Conservation (phyloP, 169 alveolate species). For the Babesia sp. region DNA sequence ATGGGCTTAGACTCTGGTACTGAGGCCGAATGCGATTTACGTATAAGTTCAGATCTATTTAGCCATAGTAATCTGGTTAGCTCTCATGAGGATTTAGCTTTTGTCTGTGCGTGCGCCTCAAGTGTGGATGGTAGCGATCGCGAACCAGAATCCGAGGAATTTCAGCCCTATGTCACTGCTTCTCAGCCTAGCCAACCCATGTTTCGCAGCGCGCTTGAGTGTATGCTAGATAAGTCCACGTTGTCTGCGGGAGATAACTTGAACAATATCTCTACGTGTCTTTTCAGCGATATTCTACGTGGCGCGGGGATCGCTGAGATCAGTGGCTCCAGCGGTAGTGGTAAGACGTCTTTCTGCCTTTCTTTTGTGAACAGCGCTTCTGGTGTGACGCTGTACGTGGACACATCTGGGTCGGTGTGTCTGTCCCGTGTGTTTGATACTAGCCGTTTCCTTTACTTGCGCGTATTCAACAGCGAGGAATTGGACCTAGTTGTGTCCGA, state of each 20-base stretch:
- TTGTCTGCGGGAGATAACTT: neutral
- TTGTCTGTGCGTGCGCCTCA: conserved; percentile 1
- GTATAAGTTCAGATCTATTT: neutral
- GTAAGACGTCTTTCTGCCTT: conserved; percentile 58
- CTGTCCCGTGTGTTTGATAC: conserved; percentile 4
- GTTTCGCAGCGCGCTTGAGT: conserved; percentile 4
- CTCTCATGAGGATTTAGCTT: neutral
- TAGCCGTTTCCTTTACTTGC: conserved; percentile 23
- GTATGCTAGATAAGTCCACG: neutral
- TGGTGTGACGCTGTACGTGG: conserved; percentile 47
- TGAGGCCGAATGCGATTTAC: neutral
- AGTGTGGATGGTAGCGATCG: neutral
- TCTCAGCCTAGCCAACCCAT: neutral
- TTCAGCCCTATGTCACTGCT: neutral
- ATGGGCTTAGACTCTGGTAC: neutral
- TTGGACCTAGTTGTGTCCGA: conserved; percentile 29
- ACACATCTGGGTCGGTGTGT: conserved; percentile 48
- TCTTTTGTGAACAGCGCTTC: conserved; percentile 14
- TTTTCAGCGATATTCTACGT: conserved; percentile 22
- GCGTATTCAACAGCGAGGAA: conserved; percentile 56
- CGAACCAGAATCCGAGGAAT: neutral
- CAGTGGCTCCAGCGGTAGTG: conserved; percentile 65
- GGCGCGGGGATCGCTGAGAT: conserved; percentile 62
- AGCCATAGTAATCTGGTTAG: neutral
- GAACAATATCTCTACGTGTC: neutral